Conservation (phyloP, 352 stramenopile species). For the Pythium sp. region DNA sequence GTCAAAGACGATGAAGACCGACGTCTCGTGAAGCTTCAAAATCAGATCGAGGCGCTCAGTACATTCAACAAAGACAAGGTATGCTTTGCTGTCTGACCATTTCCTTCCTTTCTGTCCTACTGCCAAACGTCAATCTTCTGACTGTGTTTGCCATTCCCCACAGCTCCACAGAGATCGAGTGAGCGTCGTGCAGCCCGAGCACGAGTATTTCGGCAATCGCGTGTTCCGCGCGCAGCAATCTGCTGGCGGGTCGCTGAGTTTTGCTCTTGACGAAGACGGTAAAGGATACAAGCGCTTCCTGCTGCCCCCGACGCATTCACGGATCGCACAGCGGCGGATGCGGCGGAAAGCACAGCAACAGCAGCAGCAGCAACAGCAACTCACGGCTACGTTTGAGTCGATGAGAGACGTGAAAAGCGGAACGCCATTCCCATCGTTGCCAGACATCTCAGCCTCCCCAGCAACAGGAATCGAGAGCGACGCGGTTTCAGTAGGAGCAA, state of each 20-base stretch:
- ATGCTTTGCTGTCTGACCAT: neutral
- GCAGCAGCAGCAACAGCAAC: constrained; percentile 16
- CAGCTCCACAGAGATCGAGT: constrained; percentile 66
- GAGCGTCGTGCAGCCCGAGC: constrained; percentile 58
- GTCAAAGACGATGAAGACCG: constrained; percentile 93
- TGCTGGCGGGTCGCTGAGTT: constrained; percentile 14
- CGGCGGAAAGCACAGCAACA: constrained; percentile 35
- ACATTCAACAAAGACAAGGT: constrained; percentile 83
- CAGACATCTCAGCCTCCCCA: constrained; percentile 19
- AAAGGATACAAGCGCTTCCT: constrained; percentile 43
- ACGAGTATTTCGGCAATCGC: constrained; percentile 46
- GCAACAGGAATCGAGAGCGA: constrained; percentile 14
- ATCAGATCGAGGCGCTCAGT: constrained; percentile 88
- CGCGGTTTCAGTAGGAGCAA: neutral
- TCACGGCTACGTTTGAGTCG: constrained; percentile 5
- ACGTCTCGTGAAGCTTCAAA: constrained; percentile 91
- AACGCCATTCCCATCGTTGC: constrained; percentile 7
- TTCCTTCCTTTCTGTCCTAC: neutral
- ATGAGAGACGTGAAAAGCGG: constrained; percentile 23
- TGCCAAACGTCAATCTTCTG: neutral
- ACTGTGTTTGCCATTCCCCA: neutral
- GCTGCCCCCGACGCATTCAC: constrained; percentile 28
- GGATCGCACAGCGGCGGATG: constrained; percentile 28
- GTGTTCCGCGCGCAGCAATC: constrained; percentile 29
- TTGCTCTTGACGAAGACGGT: constrained; percentile 37